Evolutionary conservation across 176 grass and related monocot genomes (phyloP), one percentile per base, ranked within the genome.

Genomic region (Hordeum marinum): DNA sequence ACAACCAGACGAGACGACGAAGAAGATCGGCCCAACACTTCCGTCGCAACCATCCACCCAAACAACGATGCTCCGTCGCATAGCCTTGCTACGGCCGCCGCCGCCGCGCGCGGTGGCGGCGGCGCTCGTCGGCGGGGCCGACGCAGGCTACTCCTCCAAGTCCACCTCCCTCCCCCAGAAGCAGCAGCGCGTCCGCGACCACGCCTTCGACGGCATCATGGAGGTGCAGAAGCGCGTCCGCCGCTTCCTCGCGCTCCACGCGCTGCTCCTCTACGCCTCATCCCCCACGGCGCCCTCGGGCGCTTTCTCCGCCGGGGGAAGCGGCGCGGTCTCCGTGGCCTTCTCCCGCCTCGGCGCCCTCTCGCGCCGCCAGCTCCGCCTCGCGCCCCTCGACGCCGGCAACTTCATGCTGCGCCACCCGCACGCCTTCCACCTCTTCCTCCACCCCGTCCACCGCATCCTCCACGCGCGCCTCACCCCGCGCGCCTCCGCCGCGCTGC

Each of bases 401-500:
- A 74, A 87, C 11, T 99, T 92, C 86, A 88, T 99, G 75, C 84
- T 94, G 63, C 88, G 91, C 80, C 93, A 98, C 77, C 93, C 93
- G 72, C 86, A 92, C 89, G 85, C 88, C 27, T 98, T 98, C 87
- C 96, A 95, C 75, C 85, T 98, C 74, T 98, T 98, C 68, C 89
- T 92, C 63, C 96, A 98, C 70, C 96, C 96, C 34, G 89, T 95
- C 34, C 93, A 89, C 73, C 96, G 93, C 87, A 55, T 92, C 63
- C 91, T 98, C 73, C 92, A 93, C 89, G 81, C 48, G 40, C 89
- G 89, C 58, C 85, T 95, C 91, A 95, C 96, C 87, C 96, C 96
- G 39, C 89, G 89, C 14, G 89, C 91, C 27, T n/a, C 84, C 11
- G 42, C 85, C 32, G 83, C 82, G 39, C 83, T 94, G 72, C 66